Percentiles rank a stretch among this genome's conserved stretches.
Conservation (phyloP, 805 yeast genomes). For the Yarrowia sp. region DNA sequence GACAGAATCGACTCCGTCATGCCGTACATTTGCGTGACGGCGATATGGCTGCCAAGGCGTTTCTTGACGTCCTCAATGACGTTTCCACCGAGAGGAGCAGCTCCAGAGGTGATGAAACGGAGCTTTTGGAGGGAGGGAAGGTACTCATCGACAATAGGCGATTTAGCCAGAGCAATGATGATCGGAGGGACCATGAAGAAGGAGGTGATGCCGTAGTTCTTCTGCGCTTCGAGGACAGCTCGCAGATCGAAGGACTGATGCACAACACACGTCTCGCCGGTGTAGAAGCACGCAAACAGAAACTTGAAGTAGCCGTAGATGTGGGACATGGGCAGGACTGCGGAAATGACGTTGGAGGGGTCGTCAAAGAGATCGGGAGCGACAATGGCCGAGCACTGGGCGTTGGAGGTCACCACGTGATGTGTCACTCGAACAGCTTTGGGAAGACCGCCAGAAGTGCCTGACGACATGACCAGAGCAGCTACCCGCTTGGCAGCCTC, state of each 20-base stretch:
- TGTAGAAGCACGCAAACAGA: conserved; percentile 45
- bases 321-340: conserved; percentile 48
- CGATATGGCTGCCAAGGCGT: conserved; percentile 40
- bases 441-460: conserved; percentile 64
- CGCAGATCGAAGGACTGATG: conserved; percentile 50
- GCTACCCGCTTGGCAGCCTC: conserved; percentile 41
- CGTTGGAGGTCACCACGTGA: conserved; percentile 56
- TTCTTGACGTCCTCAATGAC: conserved; percentile 19
- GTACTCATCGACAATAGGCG: conserved; percentile 54
- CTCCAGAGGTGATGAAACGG: conserved; percentile 54
- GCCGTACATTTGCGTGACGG: conserved; percentile 39
- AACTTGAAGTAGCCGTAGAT: conserved; percentile 47
- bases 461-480: conserved; percentile 49
- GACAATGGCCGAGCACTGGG: conserved; percentile 49
- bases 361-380: conserved; percentile 52
- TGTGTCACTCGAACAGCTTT: conserved; percentile 79
- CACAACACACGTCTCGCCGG: conserved; percentile 45
- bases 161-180: conserved; percentile 57
- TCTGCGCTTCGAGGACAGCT: conserved; percentile 45
- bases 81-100: conserved; percentile 54
- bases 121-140: conserved; percentile 54
- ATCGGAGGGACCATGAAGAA: conserved; percentile 55
- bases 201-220: conserved; percentile 50
- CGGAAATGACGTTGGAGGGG: conserved; percentile 49
- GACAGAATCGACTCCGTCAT: conserved; percentile 41